Base-by-base conservation (phyloP, 148 eudicot species). In the Vaccinium darrowii region DNA sequence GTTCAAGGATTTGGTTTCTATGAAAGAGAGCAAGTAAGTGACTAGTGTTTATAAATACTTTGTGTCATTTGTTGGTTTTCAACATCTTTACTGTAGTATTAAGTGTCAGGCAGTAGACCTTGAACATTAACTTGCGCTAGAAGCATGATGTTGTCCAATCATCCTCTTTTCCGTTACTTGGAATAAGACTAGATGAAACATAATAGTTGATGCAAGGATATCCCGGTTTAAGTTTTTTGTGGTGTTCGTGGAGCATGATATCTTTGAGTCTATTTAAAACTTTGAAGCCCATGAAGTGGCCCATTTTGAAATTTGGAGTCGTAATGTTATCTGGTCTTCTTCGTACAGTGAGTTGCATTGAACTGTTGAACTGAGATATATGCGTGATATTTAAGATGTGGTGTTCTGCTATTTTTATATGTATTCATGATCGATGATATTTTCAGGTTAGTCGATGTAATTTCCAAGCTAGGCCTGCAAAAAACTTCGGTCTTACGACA, bases 391-490 rank as follows among this genome's bases (percentile, higher is more conserved):
- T 56, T 16, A 21, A 11, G 15, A 74, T 39, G 43, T 15, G 19
- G 12, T 49, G 0, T 79, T 86, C 60, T 21, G 25, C 50, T 84
- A 23, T 67, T 7, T 27, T 57, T 21, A 39, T 72, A 23, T 15
- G 25, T 52, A 7, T n/a, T 79, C 47, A 69, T 27, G 5, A 8
- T 84, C 25, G 47, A 62, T 67, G 33, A 30, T 56, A 54, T 79
- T 88, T 86, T 30, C 96, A 97, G 99, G 91, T 89, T 97, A 87
- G 88, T 89, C 27, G 99, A 95, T 84, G 89, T 97, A 69, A 97
- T 97, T 67, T 81, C 93, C 47, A 95, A 91, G 88, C 86, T 97
- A 53, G 91, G 91, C 83, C 88, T 97, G 80, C 92, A 90, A 86
- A 97, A 91, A 88, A 74, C 91, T 78, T 91, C 94, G 56, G 98